Evolutionary conservation across 352 stramenopile genomes (phyloP).

Genomic region (Globisporangium nagaii): DNA sequence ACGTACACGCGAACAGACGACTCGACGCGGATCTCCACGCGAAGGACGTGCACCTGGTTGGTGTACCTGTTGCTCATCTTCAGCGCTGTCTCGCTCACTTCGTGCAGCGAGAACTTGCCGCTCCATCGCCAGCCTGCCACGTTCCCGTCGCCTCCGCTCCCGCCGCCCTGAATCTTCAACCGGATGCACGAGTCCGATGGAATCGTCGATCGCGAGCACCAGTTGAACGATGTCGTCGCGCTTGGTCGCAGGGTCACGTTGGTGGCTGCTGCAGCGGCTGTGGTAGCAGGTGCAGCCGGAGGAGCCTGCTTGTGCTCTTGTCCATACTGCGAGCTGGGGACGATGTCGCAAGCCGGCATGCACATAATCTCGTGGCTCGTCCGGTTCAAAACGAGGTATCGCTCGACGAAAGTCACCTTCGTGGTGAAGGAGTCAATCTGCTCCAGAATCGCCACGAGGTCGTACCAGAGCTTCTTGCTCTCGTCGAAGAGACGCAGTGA

Average conservation of each 20-base stretch:
- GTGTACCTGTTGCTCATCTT: constrained; percentile 85
- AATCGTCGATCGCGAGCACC: constrained; percentile 37
- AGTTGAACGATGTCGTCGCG: constrained; percentile 63
- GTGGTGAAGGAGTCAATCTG: constrained; percentile 63
- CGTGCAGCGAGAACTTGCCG: constrained; percentile 74
- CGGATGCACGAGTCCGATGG: constrained; percentile 62
- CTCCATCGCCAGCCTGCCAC: constrained; percentile 67
- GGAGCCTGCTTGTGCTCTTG: constrained; percentile 1
- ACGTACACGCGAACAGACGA: constrained; percentile 67
- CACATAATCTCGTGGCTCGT: constrained; percentile 56
- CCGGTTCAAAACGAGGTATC: constrained; percentile 75
- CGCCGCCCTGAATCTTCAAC: constrained; percentile 36
- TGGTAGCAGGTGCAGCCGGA: constrained; percentile 6
- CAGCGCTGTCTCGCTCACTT: constrained; percentile 79
- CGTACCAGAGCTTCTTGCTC: constrained; percentile 60
- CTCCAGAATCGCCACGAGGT: constrained; percentile 68
- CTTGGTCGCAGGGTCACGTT: constrained; percentile 22
- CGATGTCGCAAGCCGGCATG: constrained; percentile 42
- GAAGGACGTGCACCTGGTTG: constrained; percentile 69
- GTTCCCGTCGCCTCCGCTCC: constrained; percentile 16
- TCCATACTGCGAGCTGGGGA: background rate
- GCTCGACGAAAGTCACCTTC: constrained; percentile 76
- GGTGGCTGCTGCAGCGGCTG: constrained; percentile 11
- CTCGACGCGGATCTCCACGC: constrained; percentile 75
- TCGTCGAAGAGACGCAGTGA: constrained; percentile 73